Base-by-base conservation (phyloP, 1,284 basidiomycete genomes). In the Tilletia indica region DNA sequence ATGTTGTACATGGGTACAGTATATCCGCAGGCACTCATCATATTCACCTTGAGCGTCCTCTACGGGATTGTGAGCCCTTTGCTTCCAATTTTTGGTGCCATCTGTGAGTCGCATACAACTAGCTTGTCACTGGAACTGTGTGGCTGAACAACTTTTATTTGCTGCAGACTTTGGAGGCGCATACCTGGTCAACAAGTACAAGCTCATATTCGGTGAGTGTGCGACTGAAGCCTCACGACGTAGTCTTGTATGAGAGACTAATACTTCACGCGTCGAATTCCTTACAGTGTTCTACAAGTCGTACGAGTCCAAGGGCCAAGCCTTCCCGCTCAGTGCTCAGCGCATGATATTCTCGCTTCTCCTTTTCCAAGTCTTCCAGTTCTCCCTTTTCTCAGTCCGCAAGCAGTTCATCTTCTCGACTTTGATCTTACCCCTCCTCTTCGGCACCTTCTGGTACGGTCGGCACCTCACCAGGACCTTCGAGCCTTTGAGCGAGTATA, bases 11-110 rank as follows among this genome's bases (percentile, higher is more conserved):
- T 83, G 68, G 80, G 82, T 94, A 78, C 77, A 48, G 91, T 96
- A 8, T 96, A 97, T 82, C 95, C 95, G 0, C 94, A 97, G 83
- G 93, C 94, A 2, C 92, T 99, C 72, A 88, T 99, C 58, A 91
- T 99, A 79, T 99, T 98, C 85, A 93, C 94, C 70, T 91, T 99
- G 82, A 94, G 93, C 31, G 87, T 99, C 78, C 88, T 97, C 34
- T 99, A 98, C 87, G 94, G 93, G 83, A 92, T 99, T 76, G 92
- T 97, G 11, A 93, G 94, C 74, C 96, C 96, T 0, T 88, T 97
- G 72, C 97, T 99, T 80, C 88, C 97, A 69, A 88, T 97, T 31
- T 99, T 99, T 80, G 94, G 94, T 9, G 92, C 94, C 0, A 86
- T 96, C 51, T 99, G 71, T 73, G 67, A 47, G 72, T 70, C 4